phyloP scores from a whole-genome alignment of 495 filamentous ascomycete genomes.

The Annulohypoxylon maeteangense region DNA sequence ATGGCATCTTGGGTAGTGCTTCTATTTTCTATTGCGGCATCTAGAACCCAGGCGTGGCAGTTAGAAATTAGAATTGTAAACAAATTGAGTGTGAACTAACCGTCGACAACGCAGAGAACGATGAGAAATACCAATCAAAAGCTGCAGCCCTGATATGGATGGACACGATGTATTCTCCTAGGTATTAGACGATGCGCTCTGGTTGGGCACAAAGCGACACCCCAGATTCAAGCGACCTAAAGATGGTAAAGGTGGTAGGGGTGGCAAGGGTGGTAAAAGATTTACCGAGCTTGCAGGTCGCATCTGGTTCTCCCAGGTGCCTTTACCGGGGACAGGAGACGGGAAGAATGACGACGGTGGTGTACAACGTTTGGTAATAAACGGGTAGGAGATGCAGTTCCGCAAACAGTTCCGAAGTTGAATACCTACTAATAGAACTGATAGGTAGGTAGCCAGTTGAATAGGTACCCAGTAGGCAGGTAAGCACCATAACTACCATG shows the following conservation, averaged over 20 bases:
- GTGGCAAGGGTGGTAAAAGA: slow-evolving; percentile 16
- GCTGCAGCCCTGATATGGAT: slow-evolving; percentile 9
- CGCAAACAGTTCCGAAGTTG: slow-evolving; percentile 23
- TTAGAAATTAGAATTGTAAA: slow-evolving; percentile 40
- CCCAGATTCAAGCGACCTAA: slow-evolving; percentile 34
- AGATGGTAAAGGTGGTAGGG: slow-evolving; percentile 12
- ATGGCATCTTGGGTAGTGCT: slow-evolving; percentile 34
- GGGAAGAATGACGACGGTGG: slow-evolving; percentile 33
- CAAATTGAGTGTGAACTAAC: slow-evolving; percentile 29
- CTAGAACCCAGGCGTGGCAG: slow-evolving; percentile 42
- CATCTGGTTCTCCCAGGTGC: slow-evolving; percentile 26
- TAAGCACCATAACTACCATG: neutral
- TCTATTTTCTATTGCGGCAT: slow-evolving; percentile 39
- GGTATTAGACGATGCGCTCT: slow-evolving; percentile 23
- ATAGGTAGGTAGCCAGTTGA: too few relatives aligned
- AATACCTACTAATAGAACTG: neutral
- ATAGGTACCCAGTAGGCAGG: too few relatives aligned
- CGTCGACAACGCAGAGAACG: slow-evolving; percentile 38
- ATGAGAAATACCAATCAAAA: slow-evolving; percentile 28
- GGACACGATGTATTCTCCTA: slow-evolving; percentile 21
- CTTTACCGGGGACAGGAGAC: slow-evolving; percentile 27
- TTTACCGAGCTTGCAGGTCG: slow-evolving; percentile 28
- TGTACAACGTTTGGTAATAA: slow-evolving; percentile 37
- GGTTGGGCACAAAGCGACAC: slow-evolving; percentile 39
- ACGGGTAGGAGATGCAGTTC: slow-evolving; percentile 27